Percentiles rank a stretch among this genome's conserved stretches.
These are phyloP conservation scores for Cadophora gregata DNA, from an alignment of 2,329 filamentous ascomycete species.

Conservation along the genomic window DNA sequence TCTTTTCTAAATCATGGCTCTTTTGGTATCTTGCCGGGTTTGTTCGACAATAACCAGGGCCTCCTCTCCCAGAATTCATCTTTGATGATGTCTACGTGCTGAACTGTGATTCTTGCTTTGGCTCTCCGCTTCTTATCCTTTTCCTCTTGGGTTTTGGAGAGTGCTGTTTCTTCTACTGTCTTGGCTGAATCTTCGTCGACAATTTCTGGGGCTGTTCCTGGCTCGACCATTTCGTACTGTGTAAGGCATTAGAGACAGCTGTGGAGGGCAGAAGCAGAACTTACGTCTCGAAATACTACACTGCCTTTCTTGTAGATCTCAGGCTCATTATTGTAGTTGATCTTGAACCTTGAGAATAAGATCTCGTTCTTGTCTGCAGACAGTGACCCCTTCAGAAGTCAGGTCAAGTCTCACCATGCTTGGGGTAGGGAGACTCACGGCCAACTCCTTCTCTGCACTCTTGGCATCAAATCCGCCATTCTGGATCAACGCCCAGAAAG, in stretches of 20 bases:
- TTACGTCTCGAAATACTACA: constrained; percentile 77
- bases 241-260: no score
- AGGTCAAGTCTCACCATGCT: background rate
- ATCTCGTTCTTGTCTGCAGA: constrained; percentile 95
- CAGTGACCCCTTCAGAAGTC: constrained; percentile 70
- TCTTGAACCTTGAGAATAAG: constrained; percentile 82
- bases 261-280: constrained; percentile 21
- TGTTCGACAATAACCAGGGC: constrained; percentile 82
- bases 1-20: constrained; percentile 45
- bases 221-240: constrained; percentile 76
- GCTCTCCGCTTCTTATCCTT: constrained; percentile 80
- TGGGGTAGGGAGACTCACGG: constrained; percentile 54
- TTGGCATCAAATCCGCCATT: constrained; percentile 75
- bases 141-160: constrained; percentile 81
- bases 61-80: constrained; percentile 91
- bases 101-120: constrained; percentile 81
- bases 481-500: constrained; percentile 89
- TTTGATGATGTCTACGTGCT: constrained; percentile 93
- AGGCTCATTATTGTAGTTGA: constrained; percentile 97
- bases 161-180: constrained; percentile 56
- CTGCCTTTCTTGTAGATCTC: constrained; percentile 95
- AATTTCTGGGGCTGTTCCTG: constrained; percentile 47
- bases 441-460: constrained; percentile 81
- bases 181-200: constrained; percentile 54
- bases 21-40: constrained; percentile 73